Evolutionary conservation across 768 basidiomycete species (phyloP), one percentile per base, ranked within the genome.

Genomic region (Serpula lacrymans): DNA sequence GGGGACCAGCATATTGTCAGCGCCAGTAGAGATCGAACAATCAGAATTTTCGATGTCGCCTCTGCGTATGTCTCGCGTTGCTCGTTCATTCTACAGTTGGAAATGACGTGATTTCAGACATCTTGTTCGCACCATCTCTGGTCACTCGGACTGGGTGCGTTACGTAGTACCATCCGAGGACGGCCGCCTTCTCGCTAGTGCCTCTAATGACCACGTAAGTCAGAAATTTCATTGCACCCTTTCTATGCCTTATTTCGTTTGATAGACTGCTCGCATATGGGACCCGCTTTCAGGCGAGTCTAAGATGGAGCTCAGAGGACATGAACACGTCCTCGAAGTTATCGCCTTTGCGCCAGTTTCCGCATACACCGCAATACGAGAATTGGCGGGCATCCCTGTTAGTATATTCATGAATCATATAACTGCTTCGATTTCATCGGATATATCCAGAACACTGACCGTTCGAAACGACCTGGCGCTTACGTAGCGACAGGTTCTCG

Each of bases 71-170:
- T 70, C 21, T 39, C 21, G 10, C n/a, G n/a, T n/a, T n/a, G n/a
- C n/a, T n/a, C n/a, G 11, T 18, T 11, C n/a, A 21, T 37, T 16
- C 11, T 10, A n/a, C n/a, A n/a, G n/a, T n/a, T n/a, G n/a, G n/a
- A 37, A 28, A 45, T 41, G 54, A 23, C n/a, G 33, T 35, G 42
- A 41, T 40, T 45, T 44, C 61, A 85, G 86, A 42, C 82, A 84
- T 66, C 79, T 84, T 49, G 71, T 84, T 24, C 77, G 84, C 58
- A 87, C 88, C 26, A 80, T 93, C 52, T 52, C 65, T 41, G 80
- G 88, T 9, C 90, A 94, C 58, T 67, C 76, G 9, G 88, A 93
- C 49, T 95, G 92, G 92, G 87, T 94, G 13, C 79, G 91, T 39
- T 74, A 67, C 37, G 76, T 74, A 3, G 54, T 75, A 30, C 82